Conservation (phyloP, 352 stramenopile species). For the Phytopythium kandeliae region DNA sequence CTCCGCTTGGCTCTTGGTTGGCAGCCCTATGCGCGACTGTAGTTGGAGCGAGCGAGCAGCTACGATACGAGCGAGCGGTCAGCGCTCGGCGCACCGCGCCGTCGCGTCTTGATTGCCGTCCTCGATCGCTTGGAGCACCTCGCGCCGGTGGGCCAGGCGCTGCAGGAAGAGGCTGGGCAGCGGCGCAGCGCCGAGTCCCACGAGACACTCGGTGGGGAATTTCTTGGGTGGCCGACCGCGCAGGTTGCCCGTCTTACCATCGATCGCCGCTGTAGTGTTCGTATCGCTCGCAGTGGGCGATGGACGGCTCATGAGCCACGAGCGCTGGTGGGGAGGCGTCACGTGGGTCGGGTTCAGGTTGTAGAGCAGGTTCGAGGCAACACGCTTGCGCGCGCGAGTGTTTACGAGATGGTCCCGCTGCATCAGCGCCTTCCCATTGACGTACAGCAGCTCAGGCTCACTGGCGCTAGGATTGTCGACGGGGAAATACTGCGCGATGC, state of each 20-base stretch:
- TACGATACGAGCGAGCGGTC: too few relatives aligned
- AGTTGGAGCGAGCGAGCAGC: too few relatives aligned
- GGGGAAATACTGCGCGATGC: conserved; percentile 20
- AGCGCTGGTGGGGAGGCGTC: conserved; percentile 29
- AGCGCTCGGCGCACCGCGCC: too few relatives aligned
- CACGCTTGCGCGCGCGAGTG: conserved; percentile 8
- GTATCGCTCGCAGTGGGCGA: too few relatives aligned
- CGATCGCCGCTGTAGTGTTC: too few relatives aligned
- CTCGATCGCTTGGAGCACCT: too few relatives aligned
- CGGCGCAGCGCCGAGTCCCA: conserved; percentile 33
- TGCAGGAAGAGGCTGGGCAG: conserved; percentile 37
- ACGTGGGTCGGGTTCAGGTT: conserved; percentile 49
- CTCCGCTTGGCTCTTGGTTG: too few relatives aligned
- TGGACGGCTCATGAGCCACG: not conserved
- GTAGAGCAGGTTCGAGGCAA: conserved; percentile 31
- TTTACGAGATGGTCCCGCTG: conserved; percentile 17
- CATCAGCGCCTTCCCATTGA: conserved; percentile 28
- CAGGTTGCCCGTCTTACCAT: too few relatives aligned
- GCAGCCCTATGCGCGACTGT: too few relatives aligned
- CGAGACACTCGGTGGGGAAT: conserved; percentile 33
- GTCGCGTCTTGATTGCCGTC: too few relatives aligned
- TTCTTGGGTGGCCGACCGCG: too few relatives aligned
- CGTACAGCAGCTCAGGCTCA: conserved; percentile 30
- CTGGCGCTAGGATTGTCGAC: not conserved
- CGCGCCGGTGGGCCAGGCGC: too few relatives aligned